Percentiles rank a stretch among this genome's conserved stretches.
These are phyloP conservation scores for Coleophoma crateriformis DNA, from an alignment of 2,329 filamentous ascomycete genomes.

Conservation along the genomic window DNA sequence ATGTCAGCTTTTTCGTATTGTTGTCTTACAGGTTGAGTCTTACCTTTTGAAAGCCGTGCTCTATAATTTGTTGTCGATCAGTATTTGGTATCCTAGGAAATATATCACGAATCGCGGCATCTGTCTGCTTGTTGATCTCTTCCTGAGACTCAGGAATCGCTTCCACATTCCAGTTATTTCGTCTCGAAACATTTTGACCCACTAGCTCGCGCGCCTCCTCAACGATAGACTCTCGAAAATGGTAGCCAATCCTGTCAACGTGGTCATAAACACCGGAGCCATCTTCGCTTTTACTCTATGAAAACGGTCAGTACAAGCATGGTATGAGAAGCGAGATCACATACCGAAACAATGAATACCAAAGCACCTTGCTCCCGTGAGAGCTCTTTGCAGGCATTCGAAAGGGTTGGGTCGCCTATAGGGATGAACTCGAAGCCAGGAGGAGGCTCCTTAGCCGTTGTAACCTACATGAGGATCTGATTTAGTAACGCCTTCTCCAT, in stretches of 20 bases:
- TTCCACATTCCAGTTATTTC: slow-evolving; percentile 38
- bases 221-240: slow-evolving; percentile 53
- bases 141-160: slow-evolving; percentile 53
- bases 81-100: slow-evolving; percentile 62
- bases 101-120: slow-evolving; percentile 55
- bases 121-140: slow-evolving; percentile 57
- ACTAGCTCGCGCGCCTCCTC: slow-evolving; percentile 42
- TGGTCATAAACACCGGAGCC: slow-evolving; percentile 32
- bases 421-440: slow-evolving; percentile 60
- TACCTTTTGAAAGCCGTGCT: slow-evolving; percentile 59
- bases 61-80: slow-evolving; percentile 56
- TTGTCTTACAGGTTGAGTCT: slow-evolving; percentile 14
- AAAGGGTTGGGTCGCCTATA: slow-evolving; percentile 55
- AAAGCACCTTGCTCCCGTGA: slow-evolving; percentile 56
- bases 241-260: slow-evolving; percentile 54
- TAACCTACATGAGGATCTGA: slow-evolving; percentile 36
- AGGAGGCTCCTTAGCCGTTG: slow-evolving; percentile 44
- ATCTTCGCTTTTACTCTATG: slow-evolving; percentile 17
- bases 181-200: slow-evolving; percentile 23
- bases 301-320: neutral
- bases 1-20: slow-evolving; percentile 1
- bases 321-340: slow-evolving; percentile 18
- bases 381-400: slow-evolving; percentile 56
- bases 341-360: slow-evolving; percentile 63
- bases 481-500: too few species aligned